phyloP scores from a whole-genome alignment of 257 asterid genomes.

The Verbascum thapsus region DNA sequence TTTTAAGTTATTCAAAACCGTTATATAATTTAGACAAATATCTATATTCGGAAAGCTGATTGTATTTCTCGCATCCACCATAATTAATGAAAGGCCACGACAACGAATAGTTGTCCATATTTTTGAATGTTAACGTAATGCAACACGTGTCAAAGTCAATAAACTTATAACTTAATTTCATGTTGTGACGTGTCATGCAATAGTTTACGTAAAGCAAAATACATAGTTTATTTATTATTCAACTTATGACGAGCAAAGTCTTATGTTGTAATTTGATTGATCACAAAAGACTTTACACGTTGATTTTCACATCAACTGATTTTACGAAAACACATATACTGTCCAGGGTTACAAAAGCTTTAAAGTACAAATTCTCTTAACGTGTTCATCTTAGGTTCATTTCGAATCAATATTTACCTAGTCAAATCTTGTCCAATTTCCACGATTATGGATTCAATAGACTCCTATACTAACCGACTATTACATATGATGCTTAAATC shows the following conservation, averaged over 20 bases:
- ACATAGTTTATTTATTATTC: not conserved
- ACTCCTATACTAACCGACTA: slow-evolving; percentile 31
- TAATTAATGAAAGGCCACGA: not conserved
- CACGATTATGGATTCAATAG: slow-evolving; percentile 33
- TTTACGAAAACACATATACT: not conserved
- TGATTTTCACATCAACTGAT: too few relatives aligned
- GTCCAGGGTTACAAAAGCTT: not conserved
- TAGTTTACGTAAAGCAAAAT: not conserved
- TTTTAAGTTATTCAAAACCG: too few relatives aligned
- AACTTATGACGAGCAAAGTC: too few relatives aligned
- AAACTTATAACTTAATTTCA: not conserved
- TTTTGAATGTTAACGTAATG: not conserved
- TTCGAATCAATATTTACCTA: slow-evolving; percentile 28
- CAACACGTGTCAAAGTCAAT: not conserved
- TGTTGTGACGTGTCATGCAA: not conserved
- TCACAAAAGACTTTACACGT: not conserved
- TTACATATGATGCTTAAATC: slow-evolving; percentile 13
- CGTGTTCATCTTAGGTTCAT: slow-evolving; percentile 60
- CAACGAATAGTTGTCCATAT: not conserved
- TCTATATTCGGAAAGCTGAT: not conserved
- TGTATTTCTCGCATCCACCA: not conserved
- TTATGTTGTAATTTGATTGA: not conserved
- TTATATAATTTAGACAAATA: not conserved
- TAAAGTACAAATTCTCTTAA: not conserved
- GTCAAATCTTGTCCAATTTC: slow-evolving; percentile 34